phyloP scores from a whole-genome alignment of 2,329 filamentous ascomycete species.

The Colletotrichum magnum region DNA sequence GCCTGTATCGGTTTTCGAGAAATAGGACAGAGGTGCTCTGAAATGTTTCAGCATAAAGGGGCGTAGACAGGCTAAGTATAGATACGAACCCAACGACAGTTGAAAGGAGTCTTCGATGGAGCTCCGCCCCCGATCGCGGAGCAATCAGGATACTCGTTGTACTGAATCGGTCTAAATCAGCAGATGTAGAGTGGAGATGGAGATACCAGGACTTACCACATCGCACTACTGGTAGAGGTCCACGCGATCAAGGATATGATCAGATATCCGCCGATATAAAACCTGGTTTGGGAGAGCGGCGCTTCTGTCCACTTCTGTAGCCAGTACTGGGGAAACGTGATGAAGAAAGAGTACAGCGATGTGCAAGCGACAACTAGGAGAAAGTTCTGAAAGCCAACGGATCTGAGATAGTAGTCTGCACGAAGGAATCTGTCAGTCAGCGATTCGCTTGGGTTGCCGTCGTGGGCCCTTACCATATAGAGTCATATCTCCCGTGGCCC shows the following conservation, averaged over 20 bases:
- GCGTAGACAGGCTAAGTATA: too few species aligned
- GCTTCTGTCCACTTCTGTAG: conserved; percentile 35
- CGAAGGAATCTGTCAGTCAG: not conserved
- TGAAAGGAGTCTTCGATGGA: conserved; percentile 26
- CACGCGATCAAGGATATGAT: conserved; percentile 18
- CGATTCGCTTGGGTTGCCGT: fast-evolving
- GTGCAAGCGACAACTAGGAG: conserved; percentile 30
- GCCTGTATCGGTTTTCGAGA: conserved; percentile 44
- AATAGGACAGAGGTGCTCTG: conserved; percentile 39
- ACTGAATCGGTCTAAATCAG: not conserved
- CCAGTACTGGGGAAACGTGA: conserved; percentile 36
- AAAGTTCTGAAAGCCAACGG: conserved; percentile 9
- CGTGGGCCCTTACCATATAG: conserved; percentile 24
- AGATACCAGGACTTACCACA: conserved; percentile 8
- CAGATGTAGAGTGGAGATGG: fast-evolving
- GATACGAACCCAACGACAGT: conserved; percentile 18
- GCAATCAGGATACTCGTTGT: conserved; percentile 19
- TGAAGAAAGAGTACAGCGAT: conserved; percentile 10
- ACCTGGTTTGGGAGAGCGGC: conserved; percentile 11
- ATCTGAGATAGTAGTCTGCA: conserved; percentile 17
- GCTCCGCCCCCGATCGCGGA: conserved; percentile 8
- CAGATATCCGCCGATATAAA: conserved; percentile 21
- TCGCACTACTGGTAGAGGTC: conserved; percentile 9
- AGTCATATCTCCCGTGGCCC: conserved; percentile 24
- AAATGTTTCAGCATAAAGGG: not conserved